Evolutionary conservation across 371 early-diverging fungal genomes (phyloP).

Genomic region (Saksenaea vasiformis): DNA sequence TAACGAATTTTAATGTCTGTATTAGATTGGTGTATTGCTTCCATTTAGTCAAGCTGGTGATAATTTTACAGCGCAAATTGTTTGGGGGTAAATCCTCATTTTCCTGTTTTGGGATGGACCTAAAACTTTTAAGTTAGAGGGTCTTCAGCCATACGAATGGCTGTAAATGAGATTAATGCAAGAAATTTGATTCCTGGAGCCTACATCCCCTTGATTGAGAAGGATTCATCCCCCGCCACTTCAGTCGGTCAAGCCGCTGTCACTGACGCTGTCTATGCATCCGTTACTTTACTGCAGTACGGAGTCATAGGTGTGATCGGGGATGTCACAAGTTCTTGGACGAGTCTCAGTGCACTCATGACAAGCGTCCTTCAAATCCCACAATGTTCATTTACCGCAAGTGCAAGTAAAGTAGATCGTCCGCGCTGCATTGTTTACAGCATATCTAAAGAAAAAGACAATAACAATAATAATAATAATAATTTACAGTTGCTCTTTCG

Average conservation of each 20-base stretch:
- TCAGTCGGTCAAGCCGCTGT: conserved; percentile 47
- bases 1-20: background rate
- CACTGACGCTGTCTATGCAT: conserved; percentile 62
- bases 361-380: conserved; percentile 53
- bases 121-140: conserved; percentile 42
- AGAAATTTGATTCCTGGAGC: conserved; percentile 56
- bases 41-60: conserved; percentile 48
- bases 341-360: conserved; percentile 55
- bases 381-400: conserved; percentile 58
- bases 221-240: conserved; percentile 58
- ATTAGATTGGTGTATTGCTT: conserved; percentile 46
- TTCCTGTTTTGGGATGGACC: background rate
- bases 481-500: conserved; percentile 44
- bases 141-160: conserved; percentile 64
- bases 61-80: conserved; percentile 46
- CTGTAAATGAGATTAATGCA: conserved; percentile 58
- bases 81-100: conserved; percentile 44
- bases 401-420: conserved; percentile 34
- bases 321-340: conserved; percentile 56
- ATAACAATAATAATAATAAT: too few species aligned
- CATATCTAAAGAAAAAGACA: background rate
- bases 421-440: background rate
- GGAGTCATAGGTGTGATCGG: conserved; percentile 61
- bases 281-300: conserved; percentile 57
- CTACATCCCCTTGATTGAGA: conserved; percentile 59